phyloP scores from a whole-genome alignment of 2,329 filamentous ascomycete genomes.

The Aspergillus persii region DNA sequence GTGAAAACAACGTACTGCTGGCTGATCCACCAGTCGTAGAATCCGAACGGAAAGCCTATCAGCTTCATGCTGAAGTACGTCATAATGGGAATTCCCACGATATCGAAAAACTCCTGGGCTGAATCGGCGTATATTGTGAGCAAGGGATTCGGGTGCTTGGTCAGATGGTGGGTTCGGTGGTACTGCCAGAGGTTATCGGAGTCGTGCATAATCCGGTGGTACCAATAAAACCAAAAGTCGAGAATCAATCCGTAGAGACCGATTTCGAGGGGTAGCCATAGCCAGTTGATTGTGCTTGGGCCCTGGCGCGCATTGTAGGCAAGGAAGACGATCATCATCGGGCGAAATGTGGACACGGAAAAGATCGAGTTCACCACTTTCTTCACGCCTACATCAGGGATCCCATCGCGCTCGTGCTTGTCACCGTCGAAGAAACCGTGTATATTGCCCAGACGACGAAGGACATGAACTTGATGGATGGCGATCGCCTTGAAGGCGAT shows the following conservation, averaged over 20 bases:
- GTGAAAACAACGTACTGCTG: slow-evolving; percentile 16
- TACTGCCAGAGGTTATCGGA: slow-evolving; percentile 14
- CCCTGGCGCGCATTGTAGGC: slow-evolving; percentile 8
- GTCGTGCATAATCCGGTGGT: slow-evolving; percentile 16
- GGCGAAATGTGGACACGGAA: background rate
- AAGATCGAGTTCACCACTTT: slow-evolving; percentile 9
- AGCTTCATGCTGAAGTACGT: slow-evolving; percentile 11
- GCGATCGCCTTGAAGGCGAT: slow-evolving; percentile 8
- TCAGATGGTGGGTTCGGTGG: slow-evolving; percentile 15
- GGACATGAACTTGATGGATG: slow-evolving; percentile 10
- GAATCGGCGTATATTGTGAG: slow-evolving; percentile 16
- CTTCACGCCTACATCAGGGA: slow-evolving; percentile 15
- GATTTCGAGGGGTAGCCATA: slow-evolving; percentile 6
- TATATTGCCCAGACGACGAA: slow-evolving; percentile 11
- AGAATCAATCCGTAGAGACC: slow-evolving; percentile 15
- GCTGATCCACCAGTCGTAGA: slow-evolving; percentile 21
- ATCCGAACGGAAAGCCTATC: slow-evolving; percentile 14
- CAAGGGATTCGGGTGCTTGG: slow-evolving; percentile 16
- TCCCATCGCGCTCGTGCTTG: slow-evolving; percentile 16
- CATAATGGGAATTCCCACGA: slow-evolving; percentile 12
- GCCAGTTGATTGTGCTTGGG: background rate
- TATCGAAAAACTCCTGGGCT: slow-evolving; percentile 18
- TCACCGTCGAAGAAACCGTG: slow-evolving; percentile 17
- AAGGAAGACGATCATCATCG: background rate
- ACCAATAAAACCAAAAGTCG: slow-evolving; percentile 21